Evolutionary conservation across 176 grass and related monocot genomes (phyloP), one percentile per base, ranked within the genome.

Genomic region (Aegilops tauschii): DNA sequence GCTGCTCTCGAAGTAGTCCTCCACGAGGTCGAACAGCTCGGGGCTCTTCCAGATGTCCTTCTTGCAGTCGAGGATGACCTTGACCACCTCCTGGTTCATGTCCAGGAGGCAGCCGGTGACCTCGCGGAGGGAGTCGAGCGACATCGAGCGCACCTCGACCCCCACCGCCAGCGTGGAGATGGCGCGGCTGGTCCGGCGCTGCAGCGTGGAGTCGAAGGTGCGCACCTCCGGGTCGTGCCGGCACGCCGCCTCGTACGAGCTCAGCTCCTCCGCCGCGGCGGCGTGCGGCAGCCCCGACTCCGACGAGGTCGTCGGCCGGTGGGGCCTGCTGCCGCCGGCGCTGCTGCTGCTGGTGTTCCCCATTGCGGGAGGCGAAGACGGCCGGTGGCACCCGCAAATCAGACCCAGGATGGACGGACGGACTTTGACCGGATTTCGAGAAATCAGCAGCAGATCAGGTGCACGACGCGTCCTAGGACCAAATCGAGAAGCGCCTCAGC

Each of bases 61-160:
- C 90, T 94, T 94, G 85, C 90, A 96, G 47, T 98, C 90, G 20
- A 98, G 85, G 81, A 98, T 98, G 83, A 98, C 90, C 28, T 84
- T 80, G 69, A 95, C 93, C 76, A 95, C 93, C 90, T 96, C 96
- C 85, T 98, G 93, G 92, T 98, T 98, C 96, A 98, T 98, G 87
- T 98, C 93, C 66, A 98, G 86, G 73, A 95, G 92, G 93, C 88
- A 94, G 69, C 93, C 93, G 25, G 92, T 98, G 76, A 98, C 96
- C 90, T 92, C 93, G 9, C 90, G 87, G 54, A 96, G 90, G 50
- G 96, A 95, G 49, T 90, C 88, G 47, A 98, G 89, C 44, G 96
- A 98, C 78, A 98, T 66, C 16, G 96, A 84, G 17, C 88, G 88
- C 67, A 95, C 91, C 87, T 98, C 93, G 44, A 98, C 96, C 63